Evolutionary conservation across 1,284 basidiomycete species (phyloP), one percentile per base, ranked within the genome.

Genomic region (Moniliella sp.): DNA sequence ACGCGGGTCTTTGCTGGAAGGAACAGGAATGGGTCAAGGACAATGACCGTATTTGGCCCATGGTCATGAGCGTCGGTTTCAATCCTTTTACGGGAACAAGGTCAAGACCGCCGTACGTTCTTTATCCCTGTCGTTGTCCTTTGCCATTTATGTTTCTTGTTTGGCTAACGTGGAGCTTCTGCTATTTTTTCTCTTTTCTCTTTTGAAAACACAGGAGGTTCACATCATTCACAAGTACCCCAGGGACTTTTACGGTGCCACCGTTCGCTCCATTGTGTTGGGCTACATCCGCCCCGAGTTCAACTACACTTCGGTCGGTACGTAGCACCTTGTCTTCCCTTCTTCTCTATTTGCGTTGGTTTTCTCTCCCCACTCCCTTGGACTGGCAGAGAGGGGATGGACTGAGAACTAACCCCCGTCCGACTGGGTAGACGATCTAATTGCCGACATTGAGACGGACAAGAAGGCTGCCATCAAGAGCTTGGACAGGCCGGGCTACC

Each of bases 1-100:
- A n/a, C n/a, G n/a, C n/a, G n/a, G n/a, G n/a, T n/a, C n/a, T n/a
- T n/a, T n/a, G n/a, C n/a, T n/a, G n/a, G n/a, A n/a, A n/a, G n/a
- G n/a, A n/a, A n/a, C n/a, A n/a, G n/a, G n/a, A n/a, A n/a, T n/a
- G n/a, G n/a, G n/a, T n/a, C n/a, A n/a, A n/a, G n/a, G n/a, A n/a
- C n/a, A n/a, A n/a, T n/a, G n/a, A 65, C 16, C 62, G 65, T 37
- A 81, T 91, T 1, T 67, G 74, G 48, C 86, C 88, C 3, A 97
- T 97, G 88, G 88, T 88, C 27, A 97, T 97, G 88, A 86, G 81
- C 58, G 68, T 94, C 4, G 88, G 88, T 2, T 82, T 75, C 78
- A 97, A 97, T 62, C 91, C 84, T 7, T 93, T 61, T 97, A 93
- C 67, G 79, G 83, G 65, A 97, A 97, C 59, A 69, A 84, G 53